phyloP scores from a whole-genome alignment of 169 alveolate species.

The Plasmodium reichenowi region DNA sequence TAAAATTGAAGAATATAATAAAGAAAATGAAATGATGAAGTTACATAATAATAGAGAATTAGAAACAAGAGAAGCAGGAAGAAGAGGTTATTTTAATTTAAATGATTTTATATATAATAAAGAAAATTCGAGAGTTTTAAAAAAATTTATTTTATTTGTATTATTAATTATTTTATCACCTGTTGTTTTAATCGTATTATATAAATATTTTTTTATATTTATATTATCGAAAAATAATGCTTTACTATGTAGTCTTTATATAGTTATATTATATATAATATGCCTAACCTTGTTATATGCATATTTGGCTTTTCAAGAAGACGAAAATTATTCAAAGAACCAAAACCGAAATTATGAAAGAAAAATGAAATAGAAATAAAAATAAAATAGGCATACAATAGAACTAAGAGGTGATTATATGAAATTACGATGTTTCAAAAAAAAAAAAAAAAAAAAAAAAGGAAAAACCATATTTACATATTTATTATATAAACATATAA shows the following conservation, averaged over 20 bases:
- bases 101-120: slow-evolving; percentile 35
- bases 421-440: no score
- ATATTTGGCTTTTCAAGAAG: slow-evolving; percentile 52
- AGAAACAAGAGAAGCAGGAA: slow-evolving; percentile 1
- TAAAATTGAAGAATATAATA: not conserved
- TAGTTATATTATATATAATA: slow-evolving; percentile 14
- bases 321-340: not conserved
- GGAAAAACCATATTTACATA: no score
- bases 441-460: no score
- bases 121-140: slow-evolving; percentile 45
- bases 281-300: slow-evolving; percentile 47
- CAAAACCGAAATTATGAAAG: not conserved
- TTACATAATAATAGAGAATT: not conserved
- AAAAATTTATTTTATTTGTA: slow-evolving; percentile 48
- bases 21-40: not conserved
- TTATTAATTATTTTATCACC: slow-evolving; percentile 62
- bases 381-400: not conserved
- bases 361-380: slow-evolving; percentile 17
- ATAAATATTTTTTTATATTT: slow-evolving; percentile 32
- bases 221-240: slow-evolving; percentile 24
- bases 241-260: slow-evolving; percentile 41
- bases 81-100: slow-evolving; percentile 18
- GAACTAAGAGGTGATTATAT: no score
- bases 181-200: slow-evolving; percentile 28
- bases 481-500: no score